A percentile compares a stretch with the other conserved stretches of the same genome.
Conservation (phyloP, 2,329 filamentous ascomycete species). For the Trichoderma sp. region DNA sequence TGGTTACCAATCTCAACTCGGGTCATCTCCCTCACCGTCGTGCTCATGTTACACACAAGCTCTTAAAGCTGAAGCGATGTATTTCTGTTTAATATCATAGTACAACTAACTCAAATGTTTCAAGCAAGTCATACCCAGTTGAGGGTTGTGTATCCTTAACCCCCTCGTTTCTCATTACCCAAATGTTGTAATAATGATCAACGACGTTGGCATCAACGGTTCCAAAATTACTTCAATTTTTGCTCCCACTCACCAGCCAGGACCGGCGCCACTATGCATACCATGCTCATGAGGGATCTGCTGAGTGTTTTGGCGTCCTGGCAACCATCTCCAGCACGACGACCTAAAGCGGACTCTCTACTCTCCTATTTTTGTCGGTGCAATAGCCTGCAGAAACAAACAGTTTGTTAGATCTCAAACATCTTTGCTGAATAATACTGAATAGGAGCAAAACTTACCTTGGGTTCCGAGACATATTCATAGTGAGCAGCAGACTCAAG, state of each 20-base stretch:
- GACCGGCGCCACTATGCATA: not conserved
- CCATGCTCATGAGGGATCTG: not conserved
- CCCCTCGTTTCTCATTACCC: not conserved
- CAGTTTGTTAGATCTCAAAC: not conserved
- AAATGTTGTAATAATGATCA: not conserved
- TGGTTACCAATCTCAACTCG: slow-evolving; percentile 17
- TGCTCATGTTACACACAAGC: not conserved
- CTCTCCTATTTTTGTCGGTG: slow-evolving; percentile 40
- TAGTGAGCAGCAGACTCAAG: slow-evolving; percentile 47
- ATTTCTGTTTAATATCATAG: not conserved
- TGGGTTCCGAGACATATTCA: slow-evolving; percentile 48
- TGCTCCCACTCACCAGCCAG: not conserved
- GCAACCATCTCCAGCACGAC: slow-evolving; percentile 35
- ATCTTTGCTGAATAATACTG: no score
- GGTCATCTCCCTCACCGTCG: not conserved
- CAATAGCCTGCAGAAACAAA: slow-evolving; percentile 39
- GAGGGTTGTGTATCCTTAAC: not conserved
- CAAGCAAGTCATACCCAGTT: not conserved
- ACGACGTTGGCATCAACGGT: not conserved
- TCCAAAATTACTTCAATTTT: not conserved
- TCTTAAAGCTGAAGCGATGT: not conserved
- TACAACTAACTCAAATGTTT: not conserved
- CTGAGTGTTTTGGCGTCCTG: slow-evolving; percentile 23
- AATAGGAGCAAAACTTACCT: slow-evolving; percentile 30
- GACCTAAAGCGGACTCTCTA: slow-evolving; percentile 39